Evolutionary conservation across 2,329 filamentous ascomycete genomes (phyloP).

Genomic region (Aspergillus floridensis): DNA sequence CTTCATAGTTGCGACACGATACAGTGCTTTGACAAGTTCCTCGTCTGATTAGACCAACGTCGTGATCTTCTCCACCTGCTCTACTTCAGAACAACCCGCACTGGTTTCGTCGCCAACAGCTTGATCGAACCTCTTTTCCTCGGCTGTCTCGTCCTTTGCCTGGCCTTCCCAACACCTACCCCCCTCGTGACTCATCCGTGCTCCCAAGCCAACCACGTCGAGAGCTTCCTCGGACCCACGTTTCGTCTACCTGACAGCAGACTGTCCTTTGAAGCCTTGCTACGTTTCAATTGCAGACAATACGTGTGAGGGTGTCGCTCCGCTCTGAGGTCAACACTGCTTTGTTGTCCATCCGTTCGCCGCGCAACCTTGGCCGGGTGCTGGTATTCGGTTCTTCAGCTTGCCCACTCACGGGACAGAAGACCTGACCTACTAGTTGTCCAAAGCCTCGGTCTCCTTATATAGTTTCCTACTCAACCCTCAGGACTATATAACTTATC

Average conservation of each 20-base stretch:
- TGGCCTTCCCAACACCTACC: constrained; percentile 16
- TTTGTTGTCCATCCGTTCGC: constrained; percentile 17
- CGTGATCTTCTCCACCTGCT: constrained; percentile 14
- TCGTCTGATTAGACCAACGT: constrained; percentile 5
- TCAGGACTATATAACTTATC: constrained; percentile 5
- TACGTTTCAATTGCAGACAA: constrained; percentile 17
- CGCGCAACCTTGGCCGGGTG: constrained; percentile 22
- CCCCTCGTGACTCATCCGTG: constrained; percentile 21
- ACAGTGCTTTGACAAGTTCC: constrained; percentile 6
- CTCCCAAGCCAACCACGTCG: constrained; percentile 15
- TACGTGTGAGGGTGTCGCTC: constrained; percentile 16
- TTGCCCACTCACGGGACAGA: constrained; percentile 17
- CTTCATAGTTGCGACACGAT: constrained; percentile 4
- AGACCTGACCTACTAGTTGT: constrained; percentile 25
- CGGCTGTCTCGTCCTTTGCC: constrained; percentile 13
- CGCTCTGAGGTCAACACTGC: constrained; percentile 12
- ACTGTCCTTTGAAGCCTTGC: constrained; percentile 11
- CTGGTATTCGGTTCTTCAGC: constrained; percentile 26
- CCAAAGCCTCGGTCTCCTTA: constrained; percentile 21
- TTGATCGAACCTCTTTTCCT: not conserved
- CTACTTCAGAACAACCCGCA: constrained; percentile 16
- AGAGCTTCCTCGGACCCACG: constrained; percentile 20
- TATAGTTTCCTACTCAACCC: constrained; percentile 16
- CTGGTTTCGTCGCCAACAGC: constrained; percentile 11
- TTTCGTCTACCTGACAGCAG: constrained; percentile 2